Conservation (phyloP, 176 grass and related monocot genomes). For the Oryza meyeriana region DNA sequence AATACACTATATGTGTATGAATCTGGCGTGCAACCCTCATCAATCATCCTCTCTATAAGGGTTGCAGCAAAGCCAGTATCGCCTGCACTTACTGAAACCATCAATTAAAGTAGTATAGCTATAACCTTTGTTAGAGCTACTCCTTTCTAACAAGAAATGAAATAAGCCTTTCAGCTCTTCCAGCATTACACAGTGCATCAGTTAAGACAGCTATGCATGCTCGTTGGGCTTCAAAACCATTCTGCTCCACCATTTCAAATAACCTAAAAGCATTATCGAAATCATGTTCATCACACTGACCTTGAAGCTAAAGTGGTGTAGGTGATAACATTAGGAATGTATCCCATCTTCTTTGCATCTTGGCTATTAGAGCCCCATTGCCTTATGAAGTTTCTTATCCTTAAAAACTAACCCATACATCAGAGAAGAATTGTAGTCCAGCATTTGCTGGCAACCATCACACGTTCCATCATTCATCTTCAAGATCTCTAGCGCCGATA, state of each 20-base stretch:
- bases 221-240: slow-evolving; percentile 59
- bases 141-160: slow-evolving; percentile 54
- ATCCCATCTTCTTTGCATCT: slow-evolving; percentile 65
- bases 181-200: slow-evolving; percentile 65
- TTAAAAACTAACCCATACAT: slow-evolving; percentile 74
- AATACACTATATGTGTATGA: slow-evolving; percentile 68
- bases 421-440: slow-evolving; percentile 73
- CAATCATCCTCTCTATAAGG: slow-evolving; percentile 58
- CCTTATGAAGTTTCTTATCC: slow-evolving; percentile 59
- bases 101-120: slow-evolving; percentile 75
- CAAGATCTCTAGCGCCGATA: slow-evolving; percentile 52
- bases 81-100: slow-evolving; percentile 71
- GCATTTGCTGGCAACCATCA: slow-evolving; percentile 54
- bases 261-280: slow-evolving; percentile 69
- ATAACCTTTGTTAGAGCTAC: slow-evolving; percentile 47
- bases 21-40: slow-evolving; percentile 58
- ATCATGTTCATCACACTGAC: slow-evolving; percentile 57
- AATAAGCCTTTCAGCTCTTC: slow-evolving; percentile 64
- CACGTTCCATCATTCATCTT: slow-evolving; percentile 66
- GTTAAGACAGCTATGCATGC: slow-evolving; percentile 52
- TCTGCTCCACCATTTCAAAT: slow-evolving; percentile 74
- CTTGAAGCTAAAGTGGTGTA: slow-evolving; percentile 78
- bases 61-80: slow-evolving; percentile 44
- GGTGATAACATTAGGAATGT: slow-evolving; percentile 44
- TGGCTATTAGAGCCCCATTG: slow-evolving; percentile 69